Evolutionary conservation across 2,329 filamentous ascomycete genomes (phyloP), one percentile per base, ranked within the genome.

Genomic region (Fusarium nelsonii): DNA sequence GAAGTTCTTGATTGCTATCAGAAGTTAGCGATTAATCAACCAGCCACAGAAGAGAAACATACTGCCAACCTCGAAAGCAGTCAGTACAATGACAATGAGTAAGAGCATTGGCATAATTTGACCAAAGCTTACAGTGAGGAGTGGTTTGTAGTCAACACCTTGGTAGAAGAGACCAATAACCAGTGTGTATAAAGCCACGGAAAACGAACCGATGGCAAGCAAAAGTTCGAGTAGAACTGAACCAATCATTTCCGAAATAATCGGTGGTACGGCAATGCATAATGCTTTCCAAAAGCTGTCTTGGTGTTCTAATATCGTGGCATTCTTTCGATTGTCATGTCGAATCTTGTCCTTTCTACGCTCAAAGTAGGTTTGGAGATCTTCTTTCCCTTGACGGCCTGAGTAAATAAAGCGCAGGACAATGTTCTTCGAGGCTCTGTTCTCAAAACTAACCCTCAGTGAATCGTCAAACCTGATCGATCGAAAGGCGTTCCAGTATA

Each of bases 61-160:
- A 67, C 67, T 63, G 26, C 65, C 53, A 26, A 69, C 46, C 40
- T 66, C 65, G 16, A 66, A 12, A 28, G 56, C 56, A 28, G 66
- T 69, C 32, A 62, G 34, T 10, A 34, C 54, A 45, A 66, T 57
- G 11, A 66, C 60, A 11, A 66, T 15, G 1, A 69, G 41, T 11
- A 69, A 36, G 33, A 69, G 55, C 30, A 69, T 65, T 16, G 65
- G 65, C 65, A 69, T 50, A 23, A 69, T 69, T 33, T 69, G 62
- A n/a, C 36, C 49, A 36, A 58, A 63, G 18, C 30, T 49, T 8
- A 33, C 30, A 10, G 32, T 36, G 7, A 65, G 34, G 20, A 65
- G 40, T 16, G 54, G 33, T 32, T 46, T 34, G 26, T 34, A 41
- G 15, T 56, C 50, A 4, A 64, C 41, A 8, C n/a, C 50, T 26